phyloP scores from a whole-genome alignment of 2,329 filamentous ascomycete genomes.

The Tolypocladium tundrense region DNA sequence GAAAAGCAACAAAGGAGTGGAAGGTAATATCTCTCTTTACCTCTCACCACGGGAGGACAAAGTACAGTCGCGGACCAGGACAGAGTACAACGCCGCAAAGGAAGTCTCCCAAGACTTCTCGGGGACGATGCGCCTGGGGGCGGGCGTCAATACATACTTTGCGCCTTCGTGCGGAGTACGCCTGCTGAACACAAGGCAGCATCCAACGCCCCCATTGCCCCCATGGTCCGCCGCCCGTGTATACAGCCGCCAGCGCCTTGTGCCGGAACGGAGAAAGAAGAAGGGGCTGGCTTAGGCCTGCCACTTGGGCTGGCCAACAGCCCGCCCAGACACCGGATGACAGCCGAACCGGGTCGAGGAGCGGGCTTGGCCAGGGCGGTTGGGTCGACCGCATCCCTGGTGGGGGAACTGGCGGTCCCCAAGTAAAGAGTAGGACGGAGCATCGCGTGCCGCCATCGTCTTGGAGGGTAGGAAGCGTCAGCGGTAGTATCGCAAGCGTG shows the following conservation, averaged over 20 bases:
- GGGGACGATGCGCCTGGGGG: not conserved
- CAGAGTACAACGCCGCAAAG: not conserved
- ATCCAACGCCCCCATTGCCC: not conserved
- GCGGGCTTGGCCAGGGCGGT: no score
- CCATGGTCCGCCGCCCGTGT: not conserved
- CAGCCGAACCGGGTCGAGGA: not conserved
- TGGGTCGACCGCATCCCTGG: no score
- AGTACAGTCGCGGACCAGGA: not conserved
- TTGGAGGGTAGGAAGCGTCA: not conserved
- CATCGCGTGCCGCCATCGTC: not conserved
- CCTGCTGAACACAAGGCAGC: no score
- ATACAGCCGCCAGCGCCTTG: not conserved
- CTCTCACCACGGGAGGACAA: not conserved
- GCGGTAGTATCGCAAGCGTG: not conserved
- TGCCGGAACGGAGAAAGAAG: not conserved
- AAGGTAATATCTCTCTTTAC: not conserved
- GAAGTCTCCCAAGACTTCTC: not conserved
- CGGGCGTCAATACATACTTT: not conserved
- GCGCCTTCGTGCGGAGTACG: not conserved
- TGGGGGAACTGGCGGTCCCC: no score
- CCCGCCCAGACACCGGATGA: not conserved
- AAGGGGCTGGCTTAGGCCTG: not conserved
- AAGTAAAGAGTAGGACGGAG: no score
- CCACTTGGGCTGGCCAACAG: not conserved
- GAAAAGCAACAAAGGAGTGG: not conserved